These are phyloP conservation scores for Aureobasidium uvarum DNA, from an alignment of 2,329 filamentous ascomycete genomes.

Conservation along the genomic window DNA sequence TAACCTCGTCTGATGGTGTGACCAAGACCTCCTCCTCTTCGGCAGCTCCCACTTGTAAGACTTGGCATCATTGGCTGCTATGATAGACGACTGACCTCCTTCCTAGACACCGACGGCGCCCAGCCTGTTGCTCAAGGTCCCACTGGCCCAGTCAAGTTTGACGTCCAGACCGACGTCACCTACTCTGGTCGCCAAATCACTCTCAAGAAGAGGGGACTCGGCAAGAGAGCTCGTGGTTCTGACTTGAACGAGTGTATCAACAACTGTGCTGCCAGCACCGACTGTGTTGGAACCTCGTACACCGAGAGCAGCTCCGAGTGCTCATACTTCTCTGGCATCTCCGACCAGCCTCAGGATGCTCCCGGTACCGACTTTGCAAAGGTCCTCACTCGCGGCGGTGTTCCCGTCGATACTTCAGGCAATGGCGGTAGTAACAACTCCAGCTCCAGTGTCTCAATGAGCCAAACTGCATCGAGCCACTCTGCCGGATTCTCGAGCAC, in stretches of 20 bases:
- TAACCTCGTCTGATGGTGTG: background rate
- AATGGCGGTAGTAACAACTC: too few species aligned
- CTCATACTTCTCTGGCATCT: constrained; percentile 6
- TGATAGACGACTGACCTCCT: background rate
- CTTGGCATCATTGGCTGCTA: background rate
- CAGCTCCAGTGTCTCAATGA: background rate
- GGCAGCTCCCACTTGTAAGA: background rate
- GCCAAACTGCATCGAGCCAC: background rate
- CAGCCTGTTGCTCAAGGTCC: background rate
- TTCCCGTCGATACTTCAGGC: background rate
- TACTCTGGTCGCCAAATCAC: background rate
- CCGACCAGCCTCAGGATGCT: background rate
- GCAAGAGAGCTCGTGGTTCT: background rate
- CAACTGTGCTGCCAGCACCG: background rate
- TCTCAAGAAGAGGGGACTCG: background rate
- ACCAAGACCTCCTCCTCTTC: background rate
- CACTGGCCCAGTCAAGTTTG: background rate
- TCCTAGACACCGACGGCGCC: background rate
- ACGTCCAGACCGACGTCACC: background rate
- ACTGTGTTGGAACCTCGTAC: constrained; percentile 14
- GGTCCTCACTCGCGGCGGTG: background rate
- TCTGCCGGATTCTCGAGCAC: background rate
- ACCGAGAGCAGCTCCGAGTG: background rate
- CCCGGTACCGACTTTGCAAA: constrained; percentile 12
- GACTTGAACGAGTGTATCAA: constrained; percentile 13